Conservation (phyloP, 2,329 filamentous ascomycete species). For the Diaporthe citrichinensis region DNA sequence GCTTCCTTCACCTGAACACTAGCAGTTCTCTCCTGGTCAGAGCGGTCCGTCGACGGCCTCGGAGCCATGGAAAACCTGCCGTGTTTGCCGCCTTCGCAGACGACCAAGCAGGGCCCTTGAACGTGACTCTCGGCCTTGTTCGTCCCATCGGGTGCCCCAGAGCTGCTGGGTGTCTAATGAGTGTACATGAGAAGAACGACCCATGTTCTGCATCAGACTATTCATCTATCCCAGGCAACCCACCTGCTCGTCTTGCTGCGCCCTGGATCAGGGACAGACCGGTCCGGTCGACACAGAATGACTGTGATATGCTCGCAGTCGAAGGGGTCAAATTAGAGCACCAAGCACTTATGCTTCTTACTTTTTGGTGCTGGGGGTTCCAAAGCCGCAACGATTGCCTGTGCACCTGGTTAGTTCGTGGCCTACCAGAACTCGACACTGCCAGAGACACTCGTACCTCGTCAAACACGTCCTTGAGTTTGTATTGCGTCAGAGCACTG, state of each 20-base stretch:
- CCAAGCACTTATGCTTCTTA: constrained; percentile 77
- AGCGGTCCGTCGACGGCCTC: constrained; percentile 19
- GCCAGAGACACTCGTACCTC: constrained; percentile 74
- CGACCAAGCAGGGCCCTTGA: constrained; percentile 24
- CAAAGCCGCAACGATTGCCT: constrained; percentile 96
- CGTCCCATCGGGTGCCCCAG: constrained; percentile 18
- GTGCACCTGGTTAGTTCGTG: constrained; percentile 27
- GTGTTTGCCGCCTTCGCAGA: constrained; percentile 34
- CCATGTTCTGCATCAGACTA: constrained; percentile 35
- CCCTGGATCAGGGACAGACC: constrained; percentile 7
- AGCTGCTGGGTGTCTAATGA: constrained; percentile 31
- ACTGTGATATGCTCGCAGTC: constrained; percentile 11
- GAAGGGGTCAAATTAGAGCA: constrained; percentile 67
- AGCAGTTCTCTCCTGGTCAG: constrained; percentile 33
- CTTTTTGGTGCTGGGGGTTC: constrained; percentile 90
- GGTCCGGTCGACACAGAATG: constrained; percentile 7
- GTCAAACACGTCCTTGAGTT: constrained; percentile 99
- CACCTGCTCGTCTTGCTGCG: constrained; percentile 35
- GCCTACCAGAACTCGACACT: constrained; percentile 43
- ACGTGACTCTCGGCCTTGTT: constrained; percentile 30
- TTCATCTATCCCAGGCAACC: constrained; percentile 36
- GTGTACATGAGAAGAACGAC: constrained; percentile 30
- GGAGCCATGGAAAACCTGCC: constrained; percentile 12
- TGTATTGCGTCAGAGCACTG: constrained; percentile 97
- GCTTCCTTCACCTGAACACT: constrained; percentile 30